These are phyloP conservation scores for Leccinum boreale DNA, from an alignment of 768 basidiomycete species.

Conservation along the genomic window DNA sequence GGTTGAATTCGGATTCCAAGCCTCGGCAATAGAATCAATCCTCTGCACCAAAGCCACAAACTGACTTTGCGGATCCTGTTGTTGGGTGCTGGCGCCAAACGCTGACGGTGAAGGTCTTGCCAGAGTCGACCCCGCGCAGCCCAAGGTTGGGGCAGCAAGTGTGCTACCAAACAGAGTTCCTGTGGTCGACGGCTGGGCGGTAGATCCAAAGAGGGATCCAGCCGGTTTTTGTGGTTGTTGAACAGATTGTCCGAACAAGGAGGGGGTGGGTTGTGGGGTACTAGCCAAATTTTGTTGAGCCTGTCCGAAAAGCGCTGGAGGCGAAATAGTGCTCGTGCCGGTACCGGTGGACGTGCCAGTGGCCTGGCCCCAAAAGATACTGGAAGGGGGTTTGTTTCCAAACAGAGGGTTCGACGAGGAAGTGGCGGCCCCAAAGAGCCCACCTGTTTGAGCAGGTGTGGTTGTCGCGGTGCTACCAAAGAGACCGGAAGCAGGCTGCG, in stretches of 20 bases:
- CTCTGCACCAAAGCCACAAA: constrained; percentile 50
- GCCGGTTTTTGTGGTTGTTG: constrained; percentile 22
- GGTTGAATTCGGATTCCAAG: constrained; percentile 68
- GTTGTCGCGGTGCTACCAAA: constrained; percentile 27
- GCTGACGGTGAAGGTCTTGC: constrained; percentile 37
- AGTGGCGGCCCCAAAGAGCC: constrained; percentile 27
- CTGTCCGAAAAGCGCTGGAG: constrained; percentile 34
- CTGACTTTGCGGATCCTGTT: constrained; percentile 61
- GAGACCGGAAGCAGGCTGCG: constrained; percentile 20
- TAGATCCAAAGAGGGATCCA: constrained; percentile 33
- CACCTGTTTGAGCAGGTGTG: constrained; percentile 16
- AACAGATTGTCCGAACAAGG: constrained; percentile 20
- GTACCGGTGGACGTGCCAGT: constrained; percentile 11
- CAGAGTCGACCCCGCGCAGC: constrained; percentile 22
- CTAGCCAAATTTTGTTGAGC: constrained; percentile 11
- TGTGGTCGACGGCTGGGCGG: constrained; percentile 21
- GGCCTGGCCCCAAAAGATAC: constrained; percentile 28
- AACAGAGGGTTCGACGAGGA: constrained; percentile 34
- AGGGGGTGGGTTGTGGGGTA: constrained; percentile 14
- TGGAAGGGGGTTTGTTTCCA: constrained; percentile 32
- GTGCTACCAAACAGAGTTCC: constrained; percentile 37
- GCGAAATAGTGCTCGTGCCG: constrained; percentile 11
- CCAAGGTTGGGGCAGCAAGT: constrained; percentile 33
- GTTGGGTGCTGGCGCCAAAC: constrained; percentile 38
- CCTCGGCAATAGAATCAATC: constrained; percentile 60